phyloP scores from a whole-genome alignment of 768 basidiomycete species.

The Clathrus columnatus region DNA sequence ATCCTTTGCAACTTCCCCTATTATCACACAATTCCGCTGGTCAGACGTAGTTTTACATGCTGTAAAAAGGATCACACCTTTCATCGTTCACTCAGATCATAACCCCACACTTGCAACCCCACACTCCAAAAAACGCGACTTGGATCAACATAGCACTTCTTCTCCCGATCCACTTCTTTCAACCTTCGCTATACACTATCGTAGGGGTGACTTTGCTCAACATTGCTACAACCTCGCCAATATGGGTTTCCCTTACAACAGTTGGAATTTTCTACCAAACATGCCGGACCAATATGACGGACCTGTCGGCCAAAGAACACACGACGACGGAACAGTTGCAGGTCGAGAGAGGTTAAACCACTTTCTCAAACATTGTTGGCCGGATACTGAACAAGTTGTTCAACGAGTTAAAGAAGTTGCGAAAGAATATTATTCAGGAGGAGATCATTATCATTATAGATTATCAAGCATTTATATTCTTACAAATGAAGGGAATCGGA shows the following conservation, averaged over 20 bases:
- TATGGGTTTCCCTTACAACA: conserved; percentile 35
- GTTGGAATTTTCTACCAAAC: conserved; percentile 45
- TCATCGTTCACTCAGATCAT: conserved; percentile 26
- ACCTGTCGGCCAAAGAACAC: conserved; percentile 16
- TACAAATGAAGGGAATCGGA: conserved; percentile 45
- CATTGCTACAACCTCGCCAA: conserved; percentile 38
- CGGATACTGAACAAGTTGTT: conserved; percentile 40
- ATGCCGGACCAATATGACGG: conserved; percentile 38
- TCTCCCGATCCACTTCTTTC: background rate
- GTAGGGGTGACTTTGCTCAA: conserved; percentile 44
- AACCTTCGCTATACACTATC: conserved; percentile 43
- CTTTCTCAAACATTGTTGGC: conserved; percentile 45
- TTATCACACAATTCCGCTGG: conserved; percentile 47
- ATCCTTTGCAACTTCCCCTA: conserved; percentile 35
- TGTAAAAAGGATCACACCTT: conserved; percentile 37
- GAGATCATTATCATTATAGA: background rate
- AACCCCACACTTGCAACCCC: too few species aligned
- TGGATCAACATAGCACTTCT: background rate
- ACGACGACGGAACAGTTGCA: conserved; percentile 17
- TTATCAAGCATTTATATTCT: conserved; percentile 50
- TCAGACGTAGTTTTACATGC: conserved; percentile 48
- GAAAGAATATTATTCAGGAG: conserved; percentile 21
- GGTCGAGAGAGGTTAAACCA: conserved; percentile 12
- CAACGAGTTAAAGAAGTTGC: conserved; percentile 31
- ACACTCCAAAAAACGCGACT: too few species aligned